Base-by-base conservation (phyloP, 495 filamentous ascomycete species). In the Aspergillus cristatus region DNA sequence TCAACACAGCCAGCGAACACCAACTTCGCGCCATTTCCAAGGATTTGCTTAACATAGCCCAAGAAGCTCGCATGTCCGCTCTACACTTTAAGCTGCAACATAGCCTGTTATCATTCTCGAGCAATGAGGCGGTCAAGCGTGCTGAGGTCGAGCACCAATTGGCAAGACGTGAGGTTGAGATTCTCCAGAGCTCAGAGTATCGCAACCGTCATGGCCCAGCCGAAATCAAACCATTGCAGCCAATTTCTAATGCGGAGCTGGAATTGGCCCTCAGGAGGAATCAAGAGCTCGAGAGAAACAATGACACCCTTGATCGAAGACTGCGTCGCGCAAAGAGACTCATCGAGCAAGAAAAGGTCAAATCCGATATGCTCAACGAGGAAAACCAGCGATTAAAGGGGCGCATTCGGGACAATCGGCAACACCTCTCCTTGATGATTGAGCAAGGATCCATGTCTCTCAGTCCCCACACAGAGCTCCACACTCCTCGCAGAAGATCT, bases 61-160 rank as follows among this genome's bases (percentile, higher is more conserved):
- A 72, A 33, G 79, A 84, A 42, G 71, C 77, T 37, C 84, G 86
- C 34, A 84, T 86, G 70, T 81, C 83, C 32, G 81, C 84, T 1
- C 80, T 93, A 16, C 91, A 98, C 53, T 82, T 93, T 67, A 94
- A 91, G 51, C 63, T 98, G 33, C 90, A 96, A 54, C 86, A 91
- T 51, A 86, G 79, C 48, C 71, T 98, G 43, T 73, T 95, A 15
- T 79, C 71, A 34, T 84, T 97, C 35, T 85, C 93, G 50, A 90
- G 83, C 29, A 75, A 81, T 18, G 89, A 94, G 56, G 82, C 87
- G 16, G 72, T 84, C 3, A 89, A 93, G 56, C 77, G 88, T 26
- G 86, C 89, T 41, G 84, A 79, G 25, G 91, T 97, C 8, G 91
- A 98, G 60, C 85, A 93, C 40, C 84, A 93, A 34, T 86, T 97